These are phyloP conservation scores for Russula brevipes DNA, from an alignment of 768 basidiomycete genomes.

Conservation along the genomic window DNA sequence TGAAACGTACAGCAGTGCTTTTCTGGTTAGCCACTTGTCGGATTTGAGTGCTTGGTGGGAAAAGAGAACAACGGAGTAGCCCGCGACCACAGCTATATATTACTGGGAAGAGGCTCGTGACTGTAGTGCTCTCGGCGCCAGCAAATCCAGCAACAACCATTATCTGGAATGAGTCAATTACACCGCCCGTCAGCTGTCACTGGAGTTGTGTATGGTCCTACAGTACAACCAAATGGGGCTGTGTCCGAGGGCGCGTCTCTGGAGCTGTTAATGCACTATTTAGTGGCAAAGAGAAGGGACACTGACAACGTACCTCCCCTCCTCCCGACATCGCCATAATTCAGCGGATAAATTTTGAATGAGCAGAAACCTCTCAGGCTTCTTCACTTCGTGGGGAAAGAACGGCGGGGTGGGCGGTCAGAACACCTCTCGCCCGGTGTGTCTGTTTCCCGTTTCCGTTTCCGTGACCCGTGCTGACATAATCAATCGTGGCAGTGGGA, in stretches of 20 bases:
- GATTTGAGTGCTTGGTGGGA: not conserved
- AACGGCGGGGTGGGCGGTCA: not conserved
- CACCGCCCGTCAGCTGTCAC: not conserved
- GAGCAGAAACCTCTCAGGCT: not conserved
- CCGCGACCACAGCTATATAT: not conserved
- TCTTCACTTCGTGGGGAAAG: not conserved
- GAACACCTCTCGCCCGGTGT: not conserved
- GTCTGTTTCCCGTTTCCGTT: not conserved
- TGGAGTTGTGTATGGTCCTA: not conserved
- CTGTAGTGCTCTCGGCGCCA: not conserved
- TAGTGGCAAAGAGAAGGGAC: not conserved
- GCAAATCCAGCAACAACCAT: not conserved
- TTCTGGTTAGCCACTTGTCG: not conserved
- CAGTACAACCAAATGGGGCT: slow-evolving; percentile 5
- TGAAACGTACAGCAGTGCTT: slow-evolving; percentile 8
- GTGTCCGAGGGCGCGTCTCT: not conserved
- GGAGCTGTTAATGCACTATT: not conserved
- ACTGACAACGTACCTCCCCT: not conserved
- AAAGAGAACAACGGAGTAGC: no score
- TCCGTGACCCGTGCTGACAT: not conserved
- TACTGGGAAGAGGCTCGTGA: not conserved
- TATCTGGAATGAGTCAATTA: slow-evolving; percentile 2
- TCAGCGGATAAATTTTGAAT: not conserved
- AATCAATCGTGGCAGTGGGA: not conserved
- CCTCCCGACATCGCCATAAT: not conserved